Evolutionary conservation across 768 basidiomycete genomes (phyloP).

Genomic region (Naganishia antarctica): DNA sequence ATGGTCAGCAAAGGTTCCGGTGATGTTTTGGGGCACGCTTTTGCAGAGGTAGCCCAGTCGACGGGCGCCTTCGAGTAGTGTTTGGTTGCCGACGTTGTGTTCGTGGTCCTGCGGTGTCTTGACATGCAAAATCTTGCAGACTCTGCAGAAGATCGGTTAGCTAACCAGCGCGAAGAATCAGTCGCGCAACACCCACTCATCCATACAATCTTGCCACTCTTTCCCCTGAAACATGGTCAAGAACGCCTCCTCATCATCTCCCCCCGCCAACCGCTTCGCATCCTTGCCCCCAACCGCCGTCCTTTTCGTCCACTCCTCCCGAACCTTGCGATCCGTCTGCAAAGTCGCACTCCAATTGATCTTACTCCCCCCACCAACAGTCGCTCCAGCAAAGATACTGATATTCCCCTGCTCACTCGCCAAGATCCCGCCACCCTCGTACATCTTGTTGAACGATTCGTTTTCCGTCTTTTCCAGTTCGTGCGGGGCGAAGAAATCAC

Average conservation of each 20-base stretch:
- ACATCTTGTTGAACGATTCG: constrained; percentile 29
- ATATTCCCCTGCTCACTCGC: constrained; percentile 65
- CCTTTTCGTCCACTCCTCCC: constrained; percentile 42
- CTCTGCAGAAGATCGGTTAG: constrained; percentile 2
- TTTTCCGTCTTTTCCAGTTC: constrained; percentile 19
- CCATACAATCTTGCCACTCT: constrained; percentile 28
- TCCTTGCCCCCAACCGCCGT: constrained; percentile 9
- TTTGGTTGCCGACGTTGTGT: constrained; percentile 33
- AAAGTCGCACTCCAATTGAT: constrained; percentile 45
- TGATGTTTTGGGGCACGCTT: constrained; percentile 24
- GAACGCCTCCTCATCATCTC: not conserved
- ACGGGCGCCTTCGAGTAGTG: constrained; percentile 29
- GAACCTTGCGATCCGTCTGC: constrained; percentile 38
- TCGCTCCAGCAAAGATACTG: constrained; percentile 57
- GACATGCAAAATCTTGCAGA: constrained; percentile 16
- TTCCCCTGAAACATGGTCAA: constrained; percentile 21
- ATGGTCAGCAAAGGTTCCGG: constrained; percentile 20
- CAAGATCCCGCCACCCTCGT: constrained; percentile 66
- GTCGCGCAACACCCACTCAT: constrained; percentile 11
- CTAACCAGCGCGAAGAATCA: no score
- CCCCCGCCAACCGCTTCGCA: not conserved
- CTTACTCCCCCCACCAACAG: constrained; percentile 38
- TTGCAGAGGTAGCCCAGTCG: constrained; percentile 22
- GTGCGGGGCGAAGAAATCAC: constrained; percentile 7
- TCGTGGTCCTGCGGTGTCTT: constrained; percentile 22